These are phyloP conservation scores for Talaromyces ruber DNA, from an alignment of 495 filamentous ascomycete species.

Conservation along the genomic window DNA sequence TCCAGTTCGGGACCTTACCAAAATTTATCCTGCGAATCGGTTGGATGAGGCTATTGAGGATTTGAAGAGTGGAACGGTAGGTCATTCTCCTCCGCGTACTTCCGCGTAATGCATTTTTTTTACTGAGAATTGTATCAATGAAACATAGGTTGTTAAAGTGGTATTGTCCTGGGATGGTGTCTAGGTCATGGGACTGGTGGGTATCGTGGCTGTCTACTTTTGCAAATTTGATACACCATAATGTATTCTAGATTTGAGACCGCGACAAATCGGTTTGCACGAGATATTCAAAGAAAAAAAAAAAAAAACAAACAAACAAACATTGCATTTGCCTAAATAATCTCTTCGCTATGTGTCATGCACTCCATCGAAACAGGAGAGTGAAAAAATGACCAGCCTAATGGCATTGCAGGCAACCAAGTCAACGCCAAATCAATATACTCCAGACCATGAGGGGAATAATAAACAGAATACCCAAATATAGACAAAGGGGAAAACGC, in stretches of 20 bases:
- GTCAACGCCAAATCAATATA: neutral
- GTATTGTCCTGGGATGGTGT: neutral
- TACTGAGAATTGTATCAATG: neutral
- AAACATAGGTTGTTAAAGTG: neutral
- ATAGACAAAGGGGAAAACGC: neutral
- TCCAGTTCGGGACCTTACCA: conserved; percentile 31
- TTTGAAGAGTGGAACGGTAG: conserved; percentile 23
- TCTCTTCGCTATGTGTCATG: neutral
- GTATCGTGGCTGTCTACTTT: neutral
- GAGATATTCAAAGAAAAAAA: neutral
- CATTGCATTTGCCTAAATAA: neutral
- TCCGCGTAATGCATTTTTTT: neutral
- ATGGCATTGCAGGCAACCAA: neutral
- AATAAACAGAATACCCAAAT: conserved; percentile 1
- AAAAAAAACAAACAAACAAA: too few species aligned
- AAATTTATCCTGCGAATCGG: conserved; percentile 29
- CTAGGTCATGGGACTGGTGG: neutral
- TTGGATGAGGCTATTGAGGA: conserved; percentile 31
- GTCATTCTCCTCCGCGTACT: conserved; percentile 4
- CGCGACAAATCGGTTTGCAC: neutral
- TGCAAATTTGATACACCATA: neutral
- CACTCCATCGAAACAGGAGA: neutral
- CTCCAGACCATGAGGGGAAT: conserved; percentile 4
- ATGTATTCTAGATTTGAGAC: neutral
- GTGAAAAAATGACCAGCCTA: neutral